Conservation (phyloP, 805 yeast genomes). For the Blastobotrys attinorum region DNA sequence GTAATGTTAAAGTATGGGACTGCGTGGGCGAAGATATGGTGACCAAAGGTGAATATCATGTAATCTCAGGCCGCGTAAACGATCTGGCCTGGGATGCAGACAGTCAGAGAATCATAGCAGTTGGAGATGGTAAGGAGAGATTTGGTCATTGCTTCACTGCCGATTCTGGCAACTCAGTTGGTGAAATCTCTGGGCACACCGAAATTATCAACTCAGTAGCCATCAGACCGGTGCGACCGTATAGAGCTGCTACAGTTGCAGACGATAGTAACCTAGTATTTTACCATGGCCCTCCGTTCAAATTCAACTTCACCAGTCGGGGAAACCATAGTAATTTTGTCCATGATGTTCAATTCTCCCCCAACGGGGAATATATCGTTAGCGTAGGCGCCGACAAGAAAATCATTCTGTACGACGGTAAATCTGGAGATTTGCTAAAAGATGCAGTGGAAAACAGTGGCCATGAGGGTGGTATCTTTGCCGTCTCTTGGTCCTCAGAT, state of each 20-base stretch:
- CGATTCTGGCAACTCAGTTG: constrained; percentile 95
- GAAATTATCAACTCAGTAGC: constrained; percentile 76
- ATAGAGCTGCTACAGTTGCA: constrained; percentile 85
- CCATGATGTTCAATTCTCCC: constrained; percentile 73
- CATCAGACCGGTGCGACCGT: constrained; percentile 81
- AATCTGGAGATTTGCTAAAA: constrained; percentile 64
- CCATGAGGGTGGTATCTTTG: constrained; percentile 78
- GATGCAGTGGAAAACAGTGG: constrained; percentile 36
- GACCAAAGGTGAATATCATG: constrained; percentile 72
- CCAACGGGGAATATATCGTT: constrained; percentile 66
- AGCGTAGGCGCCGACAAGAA: constrained; percentile 82
- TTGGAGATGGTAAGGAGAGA: constrained; percentile 87
- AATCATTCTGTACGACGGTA: constrained; percentile 76
- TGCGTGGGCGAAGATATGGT: constrained; percentile 43
- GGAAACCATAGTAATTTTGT: constrained; percentile 71
- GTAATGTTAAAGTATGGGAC: constrained; percentile 87
- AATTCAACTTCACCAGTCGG: constrained; percentile 64
- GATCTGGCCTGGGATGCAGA: constrained; percentile 93
- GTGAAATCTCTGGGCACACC: constrained; percentile 91
- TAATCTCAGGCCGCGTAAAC: constrained; percentile 71
- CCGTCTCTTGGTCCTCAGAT: constrained; percentile 60
- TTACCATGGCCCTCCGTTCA: constrained; percentile 89
- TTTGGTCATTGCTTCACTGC: constrained; percentile 89
- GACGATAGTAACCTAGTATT: constrained; percentile 84
- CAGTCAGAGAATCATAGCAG: constrained; percentile 77